Percentiles rank a stretch among this genome's conserved stretches.
These are phyloP conservation scores for Aspergillus jensenii DNA, from an alignment of 2,329 filamentous ascomycete genomes.

Conservation along the genomic window DNA sequence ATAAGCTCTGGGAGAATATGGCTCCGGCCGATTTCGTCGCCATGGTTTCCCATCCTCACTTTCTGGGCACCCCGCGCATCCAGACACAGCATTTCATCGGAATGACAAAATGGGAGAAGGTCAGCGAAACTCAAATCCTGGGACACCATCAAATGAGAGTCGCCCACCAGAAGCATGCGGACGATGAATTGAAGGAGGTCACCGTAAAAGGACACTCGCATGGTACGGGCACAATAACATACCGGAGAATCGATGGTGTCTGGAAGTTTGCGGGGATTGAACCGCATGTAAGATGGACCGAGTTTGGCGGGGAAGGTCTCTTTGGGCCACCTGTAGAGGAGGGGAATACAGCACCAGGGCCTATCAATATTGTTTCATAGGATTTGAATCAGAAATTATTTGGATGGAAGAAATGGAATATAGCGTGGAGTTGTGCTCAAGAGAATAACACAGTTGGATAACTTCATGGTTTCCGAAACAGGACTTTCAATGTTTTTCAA, in stretches of 20 bases:
- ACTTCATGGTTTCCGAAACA: no score
- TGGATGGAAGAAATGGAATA: no score
- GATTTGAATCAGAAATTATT: no score
- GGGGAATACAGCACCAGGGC: not conserved
- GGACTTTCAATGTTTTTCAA: no score
- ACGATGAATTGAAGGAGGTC: constrained; percentile 43
- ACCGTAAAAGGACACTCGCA: constrained; percentile 58
- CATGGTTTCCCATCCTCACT: constrained; percentile 53
- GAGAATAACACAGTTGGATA: no score
- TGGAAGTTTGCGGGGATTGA: constrained; percentile 60
- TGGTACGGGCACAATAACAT: constrained; percentile 55
- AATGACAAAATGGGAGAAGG: constrained; percentile 53
- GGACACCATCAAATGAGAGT: constrained; percentile 59
- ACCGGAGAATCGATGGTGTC: constrained; percentile 53
- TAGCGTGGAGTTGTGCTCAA: no score
- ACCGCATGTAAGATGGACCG: constrained; percentile 33
- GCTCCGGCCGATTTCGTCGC: constrained; percentile 55
- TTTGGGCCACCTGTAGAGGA: not conserved
- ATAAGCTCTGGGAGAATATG: constrained; percentile 43
- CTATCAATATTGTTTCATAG: no score
- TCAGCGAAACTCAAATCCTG: constrained; percentile 55
- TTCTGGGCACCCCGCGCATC: constrained; percentile 58
- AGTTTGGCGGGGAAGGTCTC: constrained; percentile 8
- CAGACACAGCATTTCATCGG: constrained; percentile 63
- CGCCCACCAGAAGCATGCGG: constrained; percentile 57